These are phyloP conservation scores for Pilobolus umbonatus DNA, from an alignment of 192 early-diverging fungal species.

Conservation along the genomic window DNA sequence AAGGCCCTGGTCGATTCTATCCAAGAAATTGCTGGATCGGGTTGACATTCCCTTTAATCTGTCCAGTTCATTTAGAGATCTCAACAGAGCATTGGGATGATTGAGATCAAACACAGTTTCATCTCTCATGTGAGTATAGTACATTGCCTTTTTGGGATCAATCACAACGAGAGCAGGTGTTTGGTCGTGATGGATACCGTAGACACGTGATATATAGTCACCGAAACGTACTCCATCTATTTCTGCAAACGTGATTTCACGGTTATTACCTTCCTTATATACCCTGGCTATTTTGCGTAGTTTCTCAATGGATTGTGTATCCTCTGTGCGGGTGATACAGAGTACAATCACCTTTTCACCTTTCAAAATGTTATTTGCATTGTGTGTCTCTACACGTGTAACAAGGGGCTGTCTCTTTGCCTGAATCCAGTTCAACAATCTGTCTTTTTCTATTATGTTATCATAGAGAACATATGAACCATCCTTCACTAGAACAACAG, in stretches of 20 bases:
- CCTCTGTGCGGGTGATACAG: conserved; percentile 52
- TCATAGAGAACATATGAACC: conserved; percentile 27
- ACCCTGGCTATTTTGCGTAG: conserved; percentile 29
- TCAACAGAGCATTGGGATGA: not conserved
- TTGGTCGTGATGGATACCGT: conserved; percentile 24
- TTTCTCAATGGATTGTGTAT: conserved; percentile 7
- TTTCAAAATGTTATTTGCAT: conserved; percentile 66
- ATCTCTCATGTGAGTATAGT: not conserved
- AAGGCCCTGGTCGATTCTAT: no score
- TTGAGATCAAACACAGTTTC: not conserved
- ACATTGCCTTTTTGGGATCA: conserved; percentile 18
- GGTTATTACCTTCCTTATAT: conserved; percentile 25
- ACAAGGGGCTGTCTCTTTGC: conserved; percentile 68
- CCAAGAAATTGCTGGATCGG: no score
- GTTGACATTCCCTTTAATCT: conserved; percentile 2
- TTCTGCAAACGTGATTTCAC: conserved; percentile 53
- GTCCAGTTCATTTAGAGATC: not conserved
- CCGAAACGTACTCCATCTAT: conserved; percentile 58
- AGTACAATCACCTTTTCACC: conserved; percentile 60
- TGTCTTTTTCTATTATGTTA: no score
- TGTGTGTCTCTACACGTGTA: conserved; percentile 56
- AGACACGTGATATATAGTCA: conserved; percentile 53
- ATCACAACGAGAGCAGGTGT: conserved; percentile 22
- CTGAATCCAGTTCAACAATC: no score
- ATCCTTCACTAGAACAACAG: conserved; percentile 60